Conservation (phyloP, 2,329 filamentous ascomycete species). For the Monosporascus ibericus region DNA sequence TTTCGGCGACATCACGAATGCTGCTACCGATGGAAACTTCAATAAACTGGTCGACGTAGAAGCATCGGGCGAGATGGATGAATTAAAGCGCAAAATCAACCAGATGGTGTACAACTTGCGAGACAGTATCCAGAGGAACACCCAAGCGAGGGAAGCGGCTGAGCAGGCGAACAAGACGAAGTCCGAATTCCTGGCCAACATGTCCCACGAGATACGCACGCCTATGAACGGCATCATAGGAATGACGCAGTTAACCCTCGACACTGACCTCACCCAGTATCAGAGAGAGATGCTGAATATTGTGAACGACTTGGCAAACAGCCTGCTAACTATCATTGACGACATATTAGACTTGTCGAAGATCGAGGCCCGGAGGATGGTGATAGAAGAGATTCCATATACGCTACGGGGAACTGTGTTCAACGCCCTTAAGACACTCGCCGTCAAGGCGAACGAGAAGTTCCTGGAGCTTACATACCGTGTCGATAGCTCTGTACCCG, state of each 20-base stretch:
- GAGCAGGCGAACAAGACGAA: conserved; percentile 98
- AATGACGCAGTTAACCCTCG: conserved; percentile 94
- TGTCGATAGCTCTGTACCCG: conserved; percentile 87
- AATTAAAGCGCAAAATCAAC: conserved; percentile 98
- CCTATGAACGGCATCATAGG: conserved; percentile 97
- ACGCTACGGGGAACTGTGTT: conserved; percentile 91
- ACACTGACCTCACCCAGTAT: conserved; percentile 90
- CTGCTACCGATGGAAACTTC: conserved; percentile 94
- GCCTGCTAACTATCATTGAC: conserved; percentile 93
- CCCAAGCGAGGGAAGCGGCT: conserved; percentile 88
- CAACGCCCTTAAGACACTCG: conserved; percentile 91
- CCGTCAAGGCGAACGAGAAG: conserved; percentile 96
- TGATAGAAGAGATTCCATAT: conserved; percentile 96
- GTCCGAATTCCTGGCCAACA: conserved; percentile 96
- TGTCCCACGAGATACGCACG: conserved; percentile 97
- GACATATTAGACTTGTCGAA: conserved; percentile 69
- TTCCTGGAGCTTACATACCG: conserved; percentile 88
- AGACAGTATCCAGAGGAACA: conserved; percentile 95
- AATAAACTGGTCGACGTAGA: conserved; percentile 95
- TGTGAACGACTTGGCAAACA: conserved; percentile 93
- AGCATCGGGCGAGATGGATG: conserved; percentile 97
- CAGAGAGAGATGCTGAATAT: conserved; percentile 98
- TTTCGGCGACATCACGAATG: conserved; percentile 97
- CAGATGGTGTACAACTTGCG: conserved; percentile 96
- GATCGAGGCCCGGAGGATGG: conserved; percentile 95